Conservation (phyloP, 2,329 filamentous ascomycete species). For the Diplodia mutila region DNA sequence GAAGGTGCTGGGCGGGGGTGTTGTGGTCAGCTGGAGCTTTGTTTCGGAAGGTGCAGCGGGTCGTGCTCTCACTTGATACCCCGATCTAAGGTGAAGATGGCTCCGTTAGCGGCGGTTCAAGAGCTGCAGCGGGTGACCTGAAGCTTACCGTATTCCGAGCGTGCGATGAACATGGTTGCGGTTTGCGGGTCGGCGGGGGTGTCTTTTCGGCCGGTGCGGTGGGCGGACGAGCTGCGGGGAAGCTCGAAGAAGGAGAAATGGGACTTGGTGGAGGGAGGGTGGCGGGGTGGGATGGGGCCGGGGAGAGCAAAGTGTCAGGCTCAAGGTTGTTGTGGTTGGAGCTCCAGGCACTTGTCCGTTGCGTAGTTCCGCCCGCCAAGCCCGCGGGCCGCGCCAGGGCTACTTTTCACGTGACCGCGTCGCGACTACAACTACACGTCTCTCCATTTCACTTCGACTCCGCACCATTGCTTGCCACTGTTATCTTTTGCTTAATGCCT, state of each 20-base stretch:
- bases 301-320: background rate
- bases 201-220: slow-evolving; percentile 27
- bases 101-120: slow-evolving; percentile 32
- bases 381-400: slow-evolving; percentile 4
- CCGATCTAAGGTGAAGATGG: slow-evolving; percentile 68
- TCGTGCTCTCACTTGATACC: slow-evolving; percentile 83
- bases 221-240: slow-evolving; percentile 6
- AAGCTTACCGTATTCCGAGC: slow-evolving; percentile 95
- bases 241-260: slow-evolving; percentile 3
- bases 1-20: slow-evolving; percentile 81
- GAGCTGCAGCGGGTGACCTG: slow-evolving; percentile 29
- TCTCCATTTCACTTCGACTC: too few relatives aligned
- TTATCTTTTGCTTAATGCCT: too few relatives aligned
- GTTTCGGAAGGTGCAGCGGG: slow-evolving; percentile 28
- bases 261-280: background rate
- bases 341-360: slow-evolving; percentile 26
- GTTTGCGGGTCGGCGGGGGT: slow-evolving; percentile 29
- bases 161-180: slow-evolving; percentile 81
- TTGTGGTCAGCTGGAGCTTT: slow-evolving; percentile 34
- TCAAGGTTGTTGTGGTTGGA: slow-evolving; percentile 25
- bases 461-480: too few relatives aligned
- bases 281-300: slow-evolving; percentile 2
- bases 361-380: slow-evolving; percentile 23
- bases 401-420: slow-evolving; percentile 5
- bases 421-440: background rate